Evolutionary conservation across 2,329 filamentous ascomycete species (phyloP).

Genomic region (Alternaria sp.): DNA sequence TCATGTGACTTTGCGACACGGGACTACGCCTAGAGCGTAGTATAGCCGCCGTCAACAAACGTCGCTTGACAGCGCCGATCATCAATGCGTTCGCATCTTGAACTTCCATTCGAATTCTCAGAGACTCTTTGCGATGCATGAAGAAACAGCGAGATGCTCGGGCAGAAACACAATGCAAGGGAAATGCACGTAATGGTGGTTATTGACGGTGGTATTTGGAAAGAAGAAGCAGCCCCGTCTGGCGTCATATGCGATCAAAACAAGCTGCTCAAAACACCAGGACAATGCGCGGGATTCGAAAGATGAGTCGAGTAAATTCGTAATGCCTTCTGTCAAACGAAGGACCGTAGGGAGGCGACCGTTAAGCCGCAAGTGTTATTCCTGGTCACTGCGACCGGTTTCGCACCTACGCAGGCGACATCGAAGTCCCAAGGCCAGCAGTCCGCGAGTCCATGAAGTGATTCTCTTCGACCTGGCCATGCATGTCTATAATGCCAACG

Average conservation of each 20-base stretch:
- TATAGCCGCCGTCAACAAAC: conserved; percentile 26
- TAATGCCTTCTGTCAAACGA: conserved; percentile 31
- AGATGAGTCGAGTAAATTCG: conserved; percentile 37
- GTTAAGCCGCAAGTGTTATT: conserved; percentile 2
- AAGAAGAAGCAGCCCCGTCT: conserved; percentile 31
- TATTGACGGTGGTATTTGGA: conserved; percentile 34
- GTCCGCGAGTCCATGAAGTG: neutral
- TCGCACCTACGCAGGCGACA: neutral
- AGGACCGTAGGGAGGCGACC: neutral
- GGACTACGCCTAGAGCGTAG: conserved; percentile 22
- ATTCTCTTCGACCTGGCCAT: conserved; percentile 14
- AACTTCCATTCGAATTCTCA: conserved; percentile 13
- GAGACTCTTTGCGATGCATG: conserved; percentile 11
- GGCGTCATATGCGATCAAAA: conserved; percentile 32
- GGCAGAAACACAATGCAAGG: conserved; percentile 40
- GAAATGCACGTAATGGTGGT: conserved; percentile 12
- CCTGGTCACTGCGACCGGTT: neutral
- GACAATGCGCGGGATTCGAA: conserved; percentile 26
- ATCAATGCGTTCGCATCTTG: conserved; percentile 35
- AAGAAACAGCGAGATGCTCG: conserved; percentile 22
- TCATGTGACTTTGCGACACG: conserved; percentile 38
- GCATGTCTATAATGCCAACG: conserved; percentile 18
- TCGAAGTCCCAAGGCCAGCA: neutral
- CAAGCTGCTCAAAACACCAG: conserved; percentile 30
- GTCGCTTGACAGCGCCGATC: conserved; percentile 22